phyloP scores from a whole-genome alignment of 2,329 filamentous ascomycete species.

The Fusarium liriodendri region DNA sequence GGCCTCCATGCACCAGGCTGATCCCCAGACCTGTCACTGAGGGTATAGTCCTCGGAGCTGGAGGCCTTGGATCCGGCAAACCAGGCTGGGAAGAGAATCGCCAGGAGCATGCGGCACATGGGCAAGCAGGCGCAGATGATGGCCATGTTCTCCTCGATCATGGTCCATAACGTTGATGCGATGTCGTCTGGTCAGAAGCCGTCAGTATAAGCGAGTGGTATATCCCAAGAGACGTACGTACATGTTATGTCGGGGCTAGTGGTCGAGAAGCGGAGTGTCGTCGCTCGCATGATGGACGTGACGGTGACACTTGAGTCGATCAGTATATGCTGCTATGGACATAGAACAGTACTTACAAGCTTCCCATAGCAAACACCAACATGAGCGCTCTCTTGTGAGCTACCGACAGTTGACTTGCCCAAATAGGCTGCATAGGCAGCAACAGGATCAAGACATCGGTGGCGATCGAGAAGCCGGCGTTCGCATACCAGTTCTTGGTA shows the following conservation, averaged over 20 bases:
- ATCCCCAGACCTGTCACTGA: constrained; percentile 13
- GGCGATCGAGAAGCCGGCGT: constrained; percentile 59
- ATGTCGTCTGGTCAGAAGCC: constrained; percentile 44
- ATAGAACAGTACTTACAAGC: constrained; percentile 49
- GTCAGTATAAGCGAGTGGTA: background rate
- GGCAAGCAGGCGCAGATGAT: constrained; percentile 55
- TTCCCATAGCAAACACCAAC: constrained; percentile 55
- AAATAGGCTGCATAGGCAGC: constrained; percentile 60
- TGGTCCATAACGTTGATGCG: constrained; percentile 53
- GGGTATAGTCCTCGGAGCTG: constrained; percentile 2
- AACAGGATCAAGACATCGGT: constrained; percentile 59
- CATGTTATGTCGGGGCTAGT: constrained; percentile 52
- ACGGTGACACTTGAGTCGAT: constrained; percentile 48
- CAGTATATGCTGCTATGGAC: background rate
- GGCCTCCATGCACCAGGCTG: constrained; percentile 46
- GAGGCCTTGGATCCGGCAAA: constrained; percentile 40
- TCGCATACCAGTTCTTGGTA: constrained; percentile 61
- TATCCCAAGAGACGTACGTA: constrained; percentile 38
- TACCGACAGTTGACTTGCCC: constrained; percentile 55
- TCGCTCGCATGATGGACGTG: constrained; percentile 56
- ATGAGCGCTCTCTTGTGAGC: constrained; percentile 56
- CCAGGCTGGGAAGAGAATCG: constrained; percentile 49
- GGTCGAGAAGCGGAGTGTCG: constrained; percentile 53
- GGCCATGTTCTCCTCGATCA: constrained; percentile 53
- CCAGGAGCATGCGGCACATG: constrained; percentile 54